Evolutionary conservation across 2,329 filamentous ascomycete genomes (phyloP).

Genomic region (Penicillium decumbens): DNA sequence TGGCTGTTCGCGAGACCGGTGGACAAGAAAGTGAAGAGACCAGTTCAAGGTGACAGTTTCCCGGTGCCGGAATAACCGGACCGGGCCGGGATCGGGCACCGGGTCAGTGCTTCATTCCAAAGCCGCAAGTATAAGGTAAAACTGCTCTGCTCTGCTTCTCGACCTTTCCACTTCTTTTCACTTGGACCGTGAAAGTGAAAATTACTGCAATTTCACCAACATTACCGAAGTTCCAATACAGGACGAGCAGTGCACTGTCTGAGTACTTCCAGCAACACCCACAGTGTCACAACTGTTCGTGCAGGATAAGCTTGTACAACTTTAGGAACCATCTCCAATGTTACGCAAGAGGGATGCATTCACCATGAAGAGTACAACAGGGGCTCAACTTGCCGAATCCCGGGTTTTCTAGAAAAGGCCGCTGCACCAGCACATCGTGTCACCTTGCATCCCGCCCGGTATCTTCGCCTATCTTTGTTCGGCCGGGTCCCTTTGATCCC

Average conservation of each 20-base stretch:
- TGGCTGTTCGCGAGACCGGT: not conserved
- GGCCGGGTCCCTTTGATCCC: not conserved
- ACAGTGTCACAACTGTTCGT: not conserved
- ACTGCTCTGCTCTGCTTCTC: not conserved
- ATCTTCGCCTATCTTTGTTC: not conserved
- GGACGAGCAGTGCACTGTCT: not conserved
- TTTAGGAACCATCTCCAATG: not conserved
- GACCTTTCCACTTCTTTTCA: not conserved
- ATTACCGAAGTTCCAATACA: not conserved
- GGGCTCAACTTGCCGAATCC: not conserved
- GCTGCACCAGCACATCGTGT: not conserved
- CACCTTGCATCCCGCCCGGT: not conserved
- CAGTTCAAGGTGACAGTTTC: not conserved
- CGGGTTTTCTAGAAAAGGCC: constrained; percentile 1
- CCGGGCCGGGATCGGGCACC: not conserved
- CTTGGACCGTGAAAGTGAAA: not conserved
- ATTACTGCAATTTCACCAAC: not conserved
- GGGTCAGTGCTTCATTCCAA: not conserved
- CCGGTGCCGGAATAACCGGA: not conserved
- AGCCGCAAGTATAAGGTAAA: not conserved
- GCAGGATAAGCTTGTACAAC: not conserved
- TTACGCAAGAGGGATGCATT: not conserved
- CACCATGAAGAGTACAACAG: not conserved
- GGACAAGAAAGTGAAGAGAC: not conserved
- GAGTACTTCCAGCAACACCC: not conserved